Evolutionary conservation across 768 basidiomycete genomes (phyloP).

Genomic region (Tylopilus plumbeoviolaceoides): DNA sequence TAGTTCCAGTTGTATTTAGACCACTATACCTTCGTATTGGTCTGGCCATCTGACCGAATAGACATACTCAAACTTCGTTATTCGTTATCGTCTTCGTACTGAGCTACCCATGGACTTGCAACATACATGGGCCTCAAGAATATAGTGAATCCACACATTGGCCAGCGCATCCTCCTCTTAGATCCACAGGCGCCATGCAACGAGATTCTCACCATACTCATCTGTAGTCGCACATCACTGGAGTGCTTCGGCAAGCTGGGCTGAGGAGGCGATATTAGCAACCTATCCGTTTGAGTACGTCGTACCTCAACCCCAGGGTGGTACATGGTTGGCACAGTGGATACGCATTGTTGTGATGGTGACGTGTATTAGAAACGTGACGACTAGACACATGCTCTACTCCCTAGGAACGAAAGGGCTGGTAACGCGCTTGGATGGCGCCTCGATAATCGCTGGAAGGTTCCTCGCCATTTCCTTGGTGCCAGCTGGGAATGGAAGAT

Average conservation of each 20-base stretch:
- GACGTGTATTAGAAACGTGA: constrained; percentile 1
- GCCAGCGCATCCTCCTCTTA: no score
- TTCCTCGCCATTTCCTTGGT: constrained; percentile 68
- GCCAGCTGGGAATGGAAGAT: constrained; percentile 91
- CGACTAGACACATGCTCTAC: constrained; percentile 28
- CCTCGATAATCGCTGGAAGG: constrained; percentile 63
- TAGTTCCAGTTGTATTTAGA: no score
- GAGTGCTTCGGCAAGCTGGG: background rate
- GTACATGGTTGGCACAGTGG: background rate
- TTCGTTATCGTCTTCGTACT: background rate
- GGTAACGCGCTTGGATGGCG: constrained; percentile 68
- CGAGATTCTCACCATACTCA: no score
- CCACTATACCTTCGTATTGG: no score
- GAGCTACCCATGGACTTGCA: no score
- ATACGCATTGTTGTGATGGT: background rate
- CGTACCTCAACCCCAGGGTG: background rate
- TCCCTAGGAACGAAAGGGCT: constrained; percentile 80
- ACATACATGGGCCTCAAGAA: no score
- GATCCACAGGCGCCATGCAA: no score
- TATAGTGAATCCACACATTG: no score
- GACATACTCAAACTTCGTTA: no score
- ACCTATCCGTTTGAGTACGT: background rate
- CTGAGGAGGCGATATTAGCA: background rate
- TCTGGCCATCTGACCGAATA: no score
- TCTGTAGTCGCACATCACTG: no score